These are phyloP conservation scores for Halenospora varia DNA, from an alignment of 495 filamentous ascomycete genomes.

Conservation along the genomic window DNA sequence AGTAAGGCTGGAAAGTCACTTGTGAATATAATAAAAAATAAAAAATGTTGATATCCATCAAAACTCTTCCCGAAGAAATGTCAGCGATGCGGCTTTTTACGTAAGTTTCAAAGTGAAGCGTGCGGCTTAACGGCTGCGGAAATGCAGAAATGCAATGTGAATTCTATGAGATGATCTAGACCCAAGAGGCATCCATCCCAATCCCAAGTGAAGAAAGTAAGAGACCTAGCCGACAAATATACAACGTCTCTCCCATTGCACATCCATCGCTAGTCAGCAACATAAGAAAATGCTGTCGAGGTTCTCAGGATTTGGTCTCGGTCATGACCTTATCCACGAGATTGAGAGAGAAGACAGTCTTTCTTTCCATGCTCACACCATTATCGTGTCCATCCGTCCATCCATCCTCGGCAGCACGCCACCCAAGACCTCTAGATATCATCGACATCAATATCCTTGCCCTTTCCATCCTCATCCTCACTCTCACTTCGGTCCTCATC, in stretches of 20 bases:
- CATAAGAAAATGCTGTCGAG: conserved; percentile 28
- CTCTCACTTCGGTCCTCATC: conserved; percentile 79
- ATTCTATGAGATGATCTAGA: conserved; percentile 17
- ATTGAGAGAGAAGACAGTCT: conserved; percentile 63
- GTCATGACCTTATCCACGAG: conserved; percentile 25
- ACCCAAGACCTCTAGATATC: conserved; percentile 51
- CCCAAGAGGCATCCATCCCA: background rate
- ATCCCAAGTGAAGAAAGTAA: conserved; percentile 3
- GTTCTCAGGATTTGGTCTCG: conserved; percentile 18
- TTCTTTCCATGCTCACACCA: conserved; percentile 26
- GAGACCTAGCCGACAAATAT: conserved; percentile 15
- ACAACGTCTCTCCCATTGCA: conserved; percentile 30
- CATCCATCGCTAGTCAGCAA: conserved; percentile 19
- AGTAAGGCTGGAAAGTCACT: background rate
- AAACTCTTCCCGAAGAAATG: background rate
- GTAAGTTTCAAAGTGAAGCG: no score
- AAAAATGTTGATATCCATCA: background rate
- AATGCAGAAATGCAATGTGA: no score
- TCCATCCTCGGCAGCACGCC: background rate
- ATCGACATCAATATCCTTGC: conserved; percentile 67
- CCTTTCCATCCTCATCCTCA: conserved; percentile 57
- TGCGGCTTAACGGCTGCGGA: no score
- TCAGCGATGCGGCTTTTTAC: background rate
- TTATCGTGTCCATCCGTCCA: background rate
- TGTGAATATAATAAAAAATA: conserved; percentile 8